Percentiles rank a stretch among this genome's conserved stretches.
These are phyloP conservation scores for Grosmannia serpens DNA, from an alignment of 2,329 filamentous ascomycete species.

Conservation along the genomic window DNA sequence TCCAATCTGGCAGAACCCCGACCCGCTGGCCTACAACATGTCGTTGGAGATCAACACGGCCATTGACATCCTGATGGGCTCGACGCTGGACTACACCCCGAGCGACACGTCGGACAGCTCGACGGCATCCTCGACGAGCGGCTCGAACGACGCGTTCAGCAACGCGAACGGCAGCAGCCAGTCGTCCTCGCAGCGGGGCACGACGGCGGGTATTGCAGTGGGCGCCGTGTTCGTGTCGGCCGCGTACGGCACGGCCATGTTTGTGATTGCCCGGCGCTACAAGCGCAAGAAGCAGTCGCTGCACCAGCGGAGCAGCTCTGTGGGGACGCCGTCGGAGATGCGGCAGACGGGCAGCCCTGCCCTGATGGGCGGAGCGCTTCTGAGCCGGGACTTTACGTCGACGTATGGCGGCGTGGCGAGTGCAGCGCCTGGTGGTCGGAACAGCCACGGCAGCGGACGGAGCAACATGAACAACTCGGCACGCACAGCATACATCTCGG, in stretches of 20 bases:
- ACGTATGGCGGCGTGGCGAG: slow-evolving; percentile 38
- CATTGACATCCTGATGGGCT: slow-evolving; percentile 52
- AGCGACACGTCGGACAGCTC: slow-evolving; percentile 25
- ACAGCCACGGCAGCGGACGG: slow-evolving; percentile 46
- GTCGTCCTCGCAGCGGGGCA: slow-evolving; percentile 48
- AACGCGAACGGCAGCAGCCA: slow-evolving; percentile 30
- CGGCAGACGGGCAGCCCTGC: slow-evolving; percentile 43
- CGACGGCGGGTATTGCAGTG: slow-evolving; percentile 59
- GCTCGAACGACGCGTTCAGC: slow-evolving; percentile 22
- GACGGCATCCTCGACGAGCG: slow-evolving; percentile 17
- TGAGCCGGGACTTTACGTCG: slow-evolving; percentile 42
- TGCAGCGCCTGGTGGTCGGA: slow-evolving; percentile 34
- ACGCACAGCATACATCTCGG: slow-evolving; percentile 62
- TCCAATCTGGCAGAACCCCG: slow-evolving; percentile 60
- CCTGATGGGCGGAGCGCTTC: slow-evolving; percentile 59
- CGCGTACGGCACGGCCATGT: slow-evolving; percentile 90
- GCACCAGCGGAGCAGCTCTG: slow-evolving; percentile 65
- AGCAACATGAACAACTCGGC: slow-evolving; percentile 41
- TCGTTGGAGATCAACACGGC: slow-evolving; percentile 75
- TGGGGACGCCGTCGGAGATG: slow-evolving; percentile 50
- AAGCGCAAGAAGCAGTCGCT: slow-evolving; percentile 73
- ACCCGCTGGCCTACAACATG: slow-evolving; percentile 56
- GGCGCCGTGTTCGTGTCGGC: slow-evolving; percentile 68
- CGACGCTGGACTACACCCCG: slow-evolving; percentile 27
- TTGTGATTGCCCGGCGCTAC: slow-evolving; percentile 82